Conservation (phyloP, 371 early-diverging fungal species). For the Scutellospora calospora region DNA sequence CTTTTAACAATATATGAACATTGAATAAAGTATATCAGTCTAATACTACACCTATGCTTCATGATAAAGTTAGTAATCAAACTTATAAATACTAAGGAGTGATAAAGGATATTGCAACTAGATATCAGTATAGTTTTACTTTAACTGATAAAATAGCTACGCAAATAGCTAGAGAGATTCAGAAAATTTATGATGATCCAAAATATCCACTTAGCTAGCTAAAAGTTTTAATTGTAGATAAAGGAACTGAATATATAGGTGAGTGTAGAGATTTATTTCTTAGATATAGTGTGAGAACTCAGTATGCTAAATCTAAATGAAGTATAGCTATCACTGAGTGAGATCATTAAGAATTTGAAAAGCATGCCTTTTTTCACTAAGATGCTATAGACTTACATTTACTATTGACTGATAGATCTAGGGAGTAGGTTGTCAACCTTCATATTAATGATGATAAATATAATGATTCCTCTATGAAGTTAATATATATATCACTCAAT, state of each 20-base stretch:
- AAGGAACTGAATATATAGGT: not conserved
- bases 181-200: slow-evolving; percentile 7
- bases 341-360: too few species aligned
- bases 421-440: not conserved
- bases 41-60: not conserved
- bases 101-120: not conserved
- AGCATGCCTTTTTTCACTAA: not conserved
- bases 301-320: too few species aligned
- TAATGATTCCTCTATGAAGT: not conserved
- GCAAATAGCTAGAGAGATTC: not conserved
- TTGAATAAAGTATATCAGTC: not conserved
- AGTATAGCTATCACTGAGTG: too few species aligned
- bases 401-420: slow-evolving; percentile 6
- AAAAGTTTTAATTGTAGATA: not conserved
- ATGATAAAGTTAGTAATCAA: not conserved
- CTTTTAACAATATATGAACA: not conserved
- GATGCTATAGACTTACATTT: slow-evolving; percentile 16
- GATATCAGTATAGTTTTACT: not conserved
- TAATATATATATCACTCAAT: slow-evolving; percentile 9
- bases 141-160: not conserved
- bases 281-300: not conserved
- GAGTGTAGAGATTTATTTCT: not conserved
- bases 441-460: not conserved
- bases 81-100: not conserved
- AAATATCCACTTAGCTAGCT: not conserved